Evolutionary conservation across 441 rosid species (phyloP).

Genomic region (Corymbia citriodora): DNA sequence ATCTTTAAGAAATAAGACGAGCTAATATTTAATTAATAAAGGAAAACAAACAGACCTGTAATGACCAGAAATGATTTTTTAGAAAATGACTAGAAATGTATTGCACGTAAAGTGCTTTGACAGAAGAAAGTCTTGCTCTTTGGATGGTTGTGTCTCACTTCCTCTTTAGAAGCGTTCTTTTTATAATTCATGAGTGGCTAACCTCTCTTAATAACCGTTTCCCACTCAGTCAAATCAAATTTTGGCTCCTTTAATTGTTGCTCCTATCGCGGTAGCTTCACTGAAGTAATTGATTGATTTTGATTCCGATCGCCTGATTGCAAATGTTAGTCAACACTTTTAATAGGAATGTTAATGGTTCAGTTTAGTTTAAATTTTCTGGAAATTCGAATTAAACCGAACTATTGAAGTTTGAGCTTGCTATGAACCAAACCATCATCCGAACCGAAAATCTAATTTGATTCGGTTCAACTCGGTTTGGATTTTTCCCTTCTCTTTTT

Average conservation of each 20-base stretch:
- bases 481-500: too few species aligned
- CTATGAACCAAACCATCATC: too few species aligned
- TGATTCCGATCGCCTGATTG: too few species aligned
- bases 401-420: too few species aligned
- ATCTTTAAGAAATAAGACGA: background rate
- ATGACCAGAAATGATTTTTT: too few species aligned
- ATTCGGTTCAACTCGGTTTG: too few species aligned
- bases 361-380: too few species aligned
- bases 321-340: too few species aligned
- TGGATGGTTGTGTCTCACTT: background rate
- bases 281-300: too few species aligned
- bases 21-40: background rate
- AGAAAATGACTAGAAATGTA: background rate
- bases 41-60: background rate
- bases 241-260: background rate
- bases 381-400: accelerated
- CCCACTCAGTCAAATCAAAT: background rate
- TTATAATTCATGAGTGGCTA: background rate
- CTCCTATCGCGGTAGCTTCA: background rate
- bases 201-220: background rate
- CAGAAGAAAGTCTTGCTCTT: background rate
- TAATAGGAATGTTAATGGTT: too few species aligned
- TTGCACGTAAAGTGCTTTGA: background rate
- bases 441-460: too few species aligned
- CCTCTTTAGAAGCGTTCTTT: background rate